Conservation (phyloP, 2,329 filamentous ascomycete genomes). For the Botrytis elliptica region DNA sequence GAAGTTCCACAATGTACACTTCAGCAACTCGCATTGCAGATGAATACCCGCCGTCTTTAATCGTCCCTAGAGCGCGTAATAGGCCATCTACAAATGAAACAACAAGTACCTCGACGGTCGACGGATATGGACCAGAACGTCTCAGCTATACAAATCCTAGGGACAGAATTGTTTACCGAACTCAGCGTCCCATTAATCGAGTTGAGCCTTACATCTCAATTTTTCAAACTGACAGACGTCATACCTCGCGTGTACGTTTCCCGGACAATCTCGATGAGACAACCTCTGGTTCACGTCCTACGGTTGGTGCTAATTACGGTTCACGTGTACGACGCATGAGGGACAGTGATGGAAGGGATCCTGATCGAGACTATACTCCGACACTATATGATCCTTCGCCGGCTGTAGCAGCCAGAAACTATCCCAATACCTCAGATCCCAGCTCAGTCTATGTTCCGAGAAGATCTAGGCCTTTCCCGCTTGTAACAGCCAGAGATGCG, state of each 20-base stretch:
- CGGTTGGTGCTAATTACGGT: background rate
- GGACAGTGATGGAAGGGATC: background rate
- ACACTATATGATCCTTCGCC: background rate
- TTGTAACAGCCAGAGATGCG: background rate
- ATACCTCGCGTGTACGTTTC: background rate
- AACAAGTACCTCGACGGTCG: background rate
- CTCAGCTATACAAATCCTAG: background rate
- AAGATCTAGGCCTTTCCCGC: background rate
- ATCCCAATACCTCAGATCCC: background rate
- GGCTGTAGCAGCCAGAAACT: background rate
- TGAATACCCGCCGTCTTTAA: background rate
- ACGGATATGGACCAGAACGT: background rate
- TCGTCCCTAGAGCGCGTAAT: background rate
- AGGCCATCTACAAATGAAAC: background rate
- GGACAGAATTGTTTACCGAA: no score
- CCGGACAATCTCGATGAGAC: background rate
- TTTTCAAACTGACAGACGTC: background rate
- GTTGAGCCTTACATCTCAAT: background rate
- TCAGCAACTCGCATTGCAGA: background rate
- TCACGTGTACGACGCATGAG: background rate
- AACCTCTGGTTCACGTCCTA: background rate
- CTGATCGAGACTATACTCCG: background rate
- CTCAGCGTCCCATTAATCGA: background rate
- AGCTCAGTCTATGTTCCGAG: background rate
- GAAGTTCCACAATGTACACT: background rate